Conservation (phyloP, 139 green algal species). For the Marvania coccoides region DNA sequence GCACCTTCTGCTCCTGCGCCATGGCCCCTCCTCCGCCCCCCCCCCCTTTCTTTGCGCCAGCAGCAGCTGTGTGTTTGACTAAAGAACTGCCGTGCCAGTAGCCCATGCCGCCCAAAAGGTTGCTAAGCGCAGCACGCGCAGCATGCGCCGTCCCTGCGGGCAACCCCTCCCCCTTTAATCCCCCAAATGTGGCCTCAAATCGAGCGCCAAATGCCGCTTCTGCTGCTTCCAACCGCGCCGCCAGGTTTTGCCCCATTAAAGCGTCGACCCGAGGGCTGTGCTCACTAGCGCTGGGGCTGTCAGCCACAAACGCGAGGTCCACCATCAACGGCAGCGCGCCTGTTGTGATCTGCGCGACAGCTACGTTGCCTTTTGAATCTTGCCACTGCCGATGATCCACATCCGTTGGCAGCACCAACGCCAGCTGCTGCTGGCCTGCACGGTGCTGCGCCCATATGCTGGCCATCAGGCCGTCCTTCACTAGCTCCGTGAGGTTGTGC, state of each 20-base stretch:
- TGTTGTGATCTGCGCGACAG: slow-evolving; percentile 54
- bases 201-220: slow-evolving; percentile 37
- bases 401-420: slow-evolving; percentile 40
- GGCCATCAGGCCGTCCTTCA: slow-evolving; percentile 10
- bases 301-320: slow-evolving; percentile 52
- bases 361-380: slow-evolving; percentile 49
- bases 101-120: slow-evolving; percentile 85
- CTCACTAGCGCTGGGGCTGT: too few species aligned
- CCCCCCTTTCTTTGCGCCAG: neutral
- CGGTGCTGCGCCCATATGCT: slow-evolving; percentile 6
- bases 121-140: slow-evolving; percentile 70
- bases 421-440: neutral
- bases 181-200: slow-evolving; percentile 25
- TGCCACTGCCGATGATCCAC: too few species aligned
- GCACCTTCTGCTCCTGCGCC: neutral
- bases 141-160: slow-evolving; percentile 23
- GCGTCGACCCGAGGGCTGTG: too few species aligned
- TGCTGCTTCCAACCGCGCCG: neutral
- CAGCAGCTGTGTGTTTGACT: slow-evolving; percentile 18
- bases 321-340: slow-evolving; percentile 32
- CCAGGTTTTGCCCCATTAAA: slow-evolving; percentile 14
- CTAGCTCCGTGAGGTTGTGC: slow-evolving; percentile 56
- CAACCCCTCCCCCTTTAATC: neutral
- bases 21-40: too few species aligned
- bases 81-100: slow-evolving; percentile 85